Evolutionary conservation across 2,329 filamentous ascomycete genomes (phyloP).

Genomic region (Whalleya microplaca): DNA sequence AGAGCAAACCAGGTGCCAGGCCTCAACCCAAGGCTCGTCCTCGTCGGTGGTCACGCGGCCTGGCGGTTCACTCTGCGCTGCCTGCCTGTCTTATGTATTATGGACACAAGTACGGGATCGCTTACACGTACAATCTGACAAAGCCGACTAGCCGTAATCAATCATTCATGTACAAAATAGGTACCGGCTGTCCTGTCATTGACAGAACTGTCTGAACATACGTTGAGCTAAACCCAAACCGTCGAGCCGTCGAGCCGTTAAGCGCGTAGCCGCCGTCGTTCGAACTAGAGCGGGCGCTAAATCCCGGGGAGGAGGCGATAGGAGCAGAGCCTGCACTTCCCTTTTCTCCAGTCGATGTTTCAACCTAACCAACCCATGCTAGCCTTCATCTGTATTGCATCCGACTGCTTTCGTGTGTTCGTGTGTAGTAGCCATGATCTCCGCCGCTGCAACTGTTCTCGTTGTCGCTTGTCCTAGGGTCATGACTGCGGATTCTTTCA

Average conservation of each 20-base stretch:
- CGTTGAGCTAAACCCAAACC: not conserved
- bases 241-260: not conserved
- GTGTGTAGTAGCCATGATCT: not conserved
- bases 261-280: not conserved
- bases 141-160: not conserved
- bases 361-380: not conserved
- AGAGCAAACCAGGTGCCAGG: too few relatives aligned
- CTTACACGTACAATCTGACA: not conserved
- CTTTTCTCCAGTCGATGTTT: not conserved
- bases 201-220: not conserved
- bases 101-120: not conserved
- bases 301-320: not conserved
- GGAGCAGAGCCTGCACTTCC: not conserved
- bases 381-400: not conserved
- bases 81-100: too few relatives aligned
- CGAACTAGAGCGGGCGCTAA: slow-evolving; percentile 6
- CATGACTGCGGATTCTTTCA: not conserved
- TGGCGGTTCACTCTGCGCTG: too few relatives aligned
- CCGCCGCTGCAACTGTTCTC: not conserved
- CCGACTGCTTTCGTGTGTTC: not conserved
- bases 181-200: too few relatives aligned
- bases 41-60: too few relatives aligned
- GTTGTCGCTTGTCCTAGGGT: not conserved
- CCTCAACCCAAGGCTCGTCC: too few relatives aligned
- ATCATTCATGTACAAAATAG: too few relatives aligned